phyloP scores from a whole-genome alignment of 306 rosid species.

The Ochetophila trinervis region DNA sequence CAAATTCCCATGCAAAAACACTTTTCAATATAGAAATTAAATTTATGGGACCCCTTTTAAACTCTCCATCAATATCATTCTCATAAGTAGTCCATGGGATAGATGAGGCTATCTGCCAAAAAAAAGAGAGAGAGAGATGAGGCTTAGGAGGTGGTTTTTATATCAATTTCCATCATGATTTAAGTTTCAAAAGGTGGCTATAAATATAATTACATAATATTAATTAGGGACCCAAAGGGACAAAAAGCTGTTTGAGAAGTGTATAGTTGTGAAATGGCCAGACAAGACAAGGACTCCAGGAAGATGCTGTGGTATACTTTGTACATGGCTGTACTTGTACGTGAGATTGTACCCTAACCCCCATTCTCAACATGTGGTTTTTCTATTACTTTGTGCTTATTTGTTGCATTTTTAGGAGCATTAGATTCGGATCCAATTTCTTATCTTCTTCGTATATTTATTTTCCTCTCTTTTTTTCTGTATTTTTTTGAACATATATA shows the following conservation, averaged over 20 bases:
- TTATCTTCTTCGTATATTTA: background rate
- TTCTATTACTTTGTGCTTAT: background rate
- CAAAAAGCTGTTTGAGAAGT: constrained; percentile 1
- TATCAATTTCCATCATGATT: no score
- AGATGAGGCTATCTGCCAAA: no score
- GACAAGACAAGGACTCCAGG: constrained; percentile 1
- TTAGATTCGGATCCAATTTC: background rate
- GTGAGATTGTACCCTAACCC: constrained; percentile 19
- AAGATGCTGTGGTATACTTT: background rate
- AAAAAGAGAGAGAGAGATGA: no score
- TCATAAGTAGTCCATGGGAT: no score
- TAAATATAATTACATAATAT: background rate
- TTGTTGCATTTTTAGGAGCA: constrained; percentile 1
- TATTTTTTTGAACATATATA: background rate
- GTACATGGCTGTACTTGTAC: constrained; percentile 15
- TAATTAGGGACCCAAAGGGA: constrained; percentile 9
- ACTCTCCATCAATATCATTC: no score
- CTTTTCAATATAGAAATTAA: no score
- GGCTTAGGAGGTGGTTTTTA: no score
- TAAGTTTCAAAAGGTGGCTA: background rate
- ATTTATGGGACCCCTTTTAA: no score
- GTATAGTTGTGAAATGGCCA: background rate
- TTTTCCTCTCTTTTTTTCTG: background rate
- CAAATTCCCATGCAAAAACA: no score
- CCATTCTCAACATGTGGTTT: constrained; percentile 17